Evolutionary conservation across 2,329 filamentous ascomycete species (phyloP).

Genomic region (Plenodomus biglobosus): DNA sequence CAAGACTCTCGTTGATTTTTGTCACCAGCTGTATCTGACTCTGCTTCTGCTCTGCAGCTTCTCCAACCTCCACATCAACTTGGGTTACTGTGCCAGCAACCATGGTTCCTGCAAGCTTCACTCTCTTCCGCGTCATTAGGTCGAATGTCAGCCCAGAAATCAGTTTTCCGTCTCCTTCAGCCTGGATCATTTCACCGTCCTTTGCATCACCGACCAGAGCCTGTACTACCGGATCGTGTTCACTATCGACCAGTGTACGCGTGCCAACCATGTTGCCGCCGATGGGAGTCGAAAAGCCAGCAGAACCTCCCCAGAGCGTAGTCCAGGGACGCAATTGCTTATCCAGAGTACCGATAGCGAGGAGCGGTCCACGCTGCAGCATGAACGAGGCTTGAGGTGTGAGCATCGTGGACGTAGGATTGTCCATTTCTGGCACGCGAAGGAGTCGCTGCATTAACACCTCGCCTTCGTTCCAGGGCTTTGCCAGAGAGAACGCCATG

Average conservation of each 20-base stretch:
- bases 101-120: slow-evolving; percentile 73
- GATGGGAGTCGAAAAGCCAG: slow-evolving; percentile 66
- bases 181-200: slow-evolving; percentile 48
- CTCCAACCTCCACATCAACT: slow-evolving; percentile 33
- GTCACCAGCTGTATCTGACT: slow-evolving; percentile 62
- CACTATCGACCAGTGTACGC: slow-evolving; percentile 60
- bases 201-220: slow-evolving; percentile 56
- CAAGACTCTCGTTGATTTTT: slow-evolving; percentile 69
- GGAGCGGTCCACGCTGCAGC: slow-evolving; percentile 63
- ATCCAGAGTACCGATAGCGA: slow-evolving; percentile 75
- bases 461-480: slow-evolving; percentile 68
- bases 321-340: slow-evolving; percentile 69
- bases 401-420: slow-evolving; percentile 68
- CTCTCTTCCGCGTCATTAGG: slow-evolving; percentile 66
- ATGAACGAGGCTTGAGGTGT: slow-evolving; percentile 62
- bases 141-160: slow-evolving; percentile 65
- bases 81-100: slow-evolving; percentile 60
- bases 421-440: slow-evolving; percentile 58
- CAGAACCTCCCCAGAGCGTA: slow-evolving; percentile 73
- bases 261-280: slow-evolving; percentile 66
- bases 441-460: slow-evolving; percentile 64
- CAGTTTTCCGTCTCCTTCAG: slow-evolving; percentile 49
- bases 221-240: slow-evolving; percentile 69
- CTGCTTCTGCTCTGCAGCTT: slow-evolving; percentile 18
- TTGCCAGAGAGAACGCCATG: slow-evolving; percentile 50